Conservation (phyloP, 257 asterid genomes). For the Voacanga thouarsii region DNA sequence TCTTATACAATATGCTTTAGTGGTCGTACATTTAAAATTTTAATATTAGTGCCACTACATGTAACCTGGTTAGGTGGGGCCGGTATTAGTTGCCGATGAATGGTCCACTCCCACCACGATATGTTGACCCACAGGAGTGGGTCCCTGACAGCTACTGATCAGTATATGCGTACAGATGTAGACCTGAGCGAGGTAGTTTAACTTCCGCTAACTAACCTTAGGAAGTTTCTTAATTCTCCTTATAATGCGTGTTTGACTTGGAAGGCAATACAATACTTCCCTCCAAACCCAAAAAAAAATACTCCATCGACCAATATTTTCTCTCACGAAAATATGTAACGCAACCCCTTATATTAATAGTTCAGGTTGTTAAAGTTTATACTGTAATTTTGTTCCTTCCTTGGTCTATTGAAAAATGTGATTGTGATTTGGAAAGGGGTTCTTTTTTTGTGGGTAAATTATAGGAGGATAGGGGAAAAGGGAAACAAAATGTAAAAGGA, state of each 20-base stretch:
- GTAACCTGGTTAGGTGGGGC: not conserved
- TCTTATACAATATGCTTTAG: not conserved
- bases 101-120: not conserved
- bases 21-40: not conserved
- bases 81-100: slow-evolving; percentile 12
- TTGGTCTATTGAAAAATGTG: too few species aligned
- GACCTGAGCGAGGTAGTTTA: not conserved
- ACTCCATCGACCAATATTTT: not conserved
- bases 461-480: too few species aligned
- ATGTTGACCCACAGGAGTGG: slow-evolving; percentile 3
- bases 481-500: not conserved
- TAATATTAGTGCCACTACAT: not conserved
- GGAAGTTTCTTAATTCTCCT: not conserved
- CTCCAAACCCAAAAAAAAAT: too few species aligned
- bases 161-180: too few species aligned
- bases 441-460: too few species aligned
- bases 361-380: too few species aligned
- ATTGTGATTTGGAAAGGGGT: too few species aligned
- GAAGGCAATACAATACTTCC: not conserved
- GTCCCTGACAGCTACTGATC: slow-evolving; percentile 7
- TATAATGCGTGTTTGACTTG: not conserved
- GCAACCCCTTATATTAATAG: too few species aligned
- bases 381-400: too few species aligned
- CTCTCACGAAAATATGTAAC: too few species aligned
- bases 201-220: not conserved